A percentile compares a stretch with the other conserved stretches of the same genome.
Conservation (phyloP, 2,329 filamentous ascomycete species). For the Dactylonectria macrodidyma region DNA sequence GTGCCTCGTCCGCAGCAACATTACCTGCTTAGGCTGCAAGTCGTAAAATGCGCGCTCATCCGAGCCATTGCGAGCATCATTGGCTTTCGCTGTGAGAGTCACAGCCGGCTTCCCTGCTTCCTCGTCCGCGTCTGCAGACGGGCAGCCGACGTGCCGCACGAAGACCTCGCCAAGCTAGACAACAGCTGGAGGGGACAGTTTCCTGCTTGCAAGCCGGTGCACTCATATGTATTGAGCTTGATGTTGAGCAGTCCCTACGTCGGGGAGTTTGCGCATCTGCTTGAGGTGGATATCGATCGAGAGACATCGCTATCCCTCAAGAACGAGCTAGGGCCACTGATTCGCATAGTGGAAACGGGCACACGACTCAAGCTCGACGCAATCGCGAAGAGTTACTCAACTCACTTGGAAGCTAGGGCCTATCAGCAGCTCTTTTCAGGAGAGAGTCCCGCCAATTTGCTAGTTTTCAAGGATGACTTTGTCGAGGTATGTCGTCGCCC, state of each 20-base stretch:
- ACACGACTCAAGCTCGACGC: neutral
- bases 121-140: neutral
- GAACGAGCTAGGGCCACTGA: neutral
- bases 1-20: constrained; percentile 41
- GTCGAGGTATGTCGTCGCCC: constrained; percentile 27
- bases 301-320: neutral
- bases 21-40: constrained; percentile 35
- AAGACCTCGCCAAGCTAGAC: neutral
- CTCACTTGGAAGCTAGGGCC: constrained; percentile 1
- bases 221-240: neutral
- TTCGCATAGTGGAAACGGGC: constrained; percentile 16
- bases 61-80: constrained; percentile 36
- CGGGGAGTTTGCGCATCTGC: constrained; percentile 33
- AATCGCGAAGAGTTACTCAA: neutral
- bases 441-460: constrained; percentile 14
- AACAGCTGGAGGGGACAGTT: neutral
- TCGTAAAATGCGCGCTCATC: constrained; percentile 30
- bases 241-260: constrained; percentile 7
- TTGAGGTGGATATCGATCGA: neutral
- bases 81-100: constrained; percentile 6
- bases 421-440: constrained; percentile 20
- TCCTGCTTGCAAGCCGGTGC: neutral
- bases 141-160: neutral
- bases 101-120: neutral
- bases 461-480: constrained; percentile 30